Evolutionary conservation across 768 basidiomycete species (phyloP).

Genomic region (Leccinum rimulosum): DNA sequence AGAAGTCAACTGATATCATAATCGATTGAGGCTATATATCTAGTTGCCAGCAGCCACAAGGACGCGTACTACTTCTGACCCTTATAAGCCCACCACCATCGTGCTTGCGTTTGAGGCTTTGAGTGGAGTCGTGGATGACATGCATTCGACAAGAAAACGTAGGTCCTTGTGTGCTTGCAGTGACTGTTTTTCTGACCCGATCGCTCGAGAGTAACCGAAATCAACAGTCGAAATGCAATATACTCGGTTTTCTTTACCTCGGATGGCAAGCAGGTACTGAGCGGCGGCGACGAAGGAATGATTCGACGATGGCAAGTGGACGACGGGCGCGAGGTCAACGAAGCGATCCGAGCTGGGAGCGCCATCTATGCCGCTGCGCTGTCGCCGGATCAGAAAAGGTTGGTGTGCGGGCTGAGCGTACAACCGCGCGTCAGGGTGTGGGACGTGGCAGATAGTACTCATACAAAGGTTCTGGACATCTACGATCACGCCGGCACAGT

Average conservation of each 20-base stretch:
- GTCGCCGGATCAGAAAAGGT: neutral
- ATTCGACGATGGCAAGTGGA: slow-evolving; percentile 3
- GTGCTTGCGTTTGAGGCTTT: neutral
- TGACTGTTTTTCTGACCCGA: neutral
- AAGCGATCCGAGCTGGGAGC: neutral
- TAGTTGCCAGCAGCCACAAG: neutral
- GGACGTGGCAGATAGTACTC: neutral
- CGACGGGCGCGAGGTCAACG: neutral
- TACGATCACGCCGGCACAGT: neutral
- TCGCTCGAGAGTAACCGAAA: neutral
- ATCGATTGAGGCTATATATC: neutral
- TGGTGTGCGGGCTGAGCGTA: neutral
- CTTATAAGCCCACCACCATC: neutral
- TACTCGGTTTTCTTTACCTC: neutral
- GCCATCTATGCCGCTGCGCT: neutral
- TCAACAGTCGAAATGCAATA: neutral
- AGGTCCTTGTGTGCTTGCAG: neutral
- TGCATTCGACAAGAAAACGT: neutral
- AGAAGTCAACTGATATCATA: neutral
- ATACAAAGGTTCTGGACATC: neutral
- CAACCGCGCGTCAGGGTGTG: neutral
- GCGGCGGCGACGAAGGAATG: slow-evolving; percentile 1
- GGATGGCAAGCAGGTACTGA: slow-evolving; percentile 1
- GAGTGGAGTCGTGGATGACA: neutral
- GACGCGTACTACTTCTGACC: neutral